Base-by-base conservation (phyloP, 192 early-diverging fungal genomes). In the Podila epicladia region DNA sequence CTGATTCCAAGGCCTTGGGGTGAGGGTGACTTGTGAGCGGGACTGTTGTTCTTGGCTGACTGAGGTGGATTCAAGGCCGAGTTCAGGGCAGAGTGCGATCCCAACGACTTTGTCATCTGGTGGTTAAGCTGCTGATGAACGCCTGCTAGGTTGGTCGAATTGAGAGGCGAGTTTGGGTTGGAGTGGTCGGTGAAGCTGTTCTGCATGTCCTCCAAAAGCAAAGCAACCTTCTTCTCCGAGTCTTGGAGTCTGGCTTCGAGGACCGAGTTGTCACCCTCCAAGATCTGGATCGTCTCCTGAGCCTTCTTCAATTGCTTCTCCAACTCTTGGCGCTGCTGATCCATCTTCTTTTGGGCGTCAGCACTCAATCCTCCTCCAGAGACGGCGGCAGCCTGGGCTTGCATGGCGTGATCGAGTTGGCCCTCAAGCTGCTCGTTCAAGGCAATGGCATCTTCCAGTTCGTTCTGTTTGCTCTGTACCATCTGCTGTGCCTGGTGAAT, bases 251-350 rank as follows among this genome's bases (percentile, higher is more conserved):
- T 55, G 0, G 70, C 71, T 58, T 80, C 77, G 9, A 80, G 53
- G 17, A 80, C 71, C n/a, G 71, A 80, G 45, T 80, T 80, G 57
- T 80, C 77, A 0, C 77, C 71, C 37, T 80, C 77, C 20, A 80
- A 28, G 48, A 73, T 61, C 49, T 80, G 77, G 45, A 73, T 73
- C 12, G 65, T 62, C 62, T 80, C 77, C 48, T 80, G 77, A 29
- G 77, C 65, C 48, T 80, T 67, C 50, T 73, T 68, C 50, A 79
- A 5, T n/a, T 59, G 76, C 17, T 45, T 55, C 11, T 79, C 70
- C 9, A 79, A 29, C 9, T 72, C 70, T 32, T 60, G 60, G 24
- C 76, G 69, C 29, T 78, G 69, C 24, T 65, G 57, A n/a, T 59
- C 68, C 59, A 61, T 28, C 59, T 31, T 61, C 17, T 13, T 33